Evolutionary conservation across 2,329 filamentous ascomycete genomes (phyloP).

Genomic region (Fusarium transvaalense): DNA sequence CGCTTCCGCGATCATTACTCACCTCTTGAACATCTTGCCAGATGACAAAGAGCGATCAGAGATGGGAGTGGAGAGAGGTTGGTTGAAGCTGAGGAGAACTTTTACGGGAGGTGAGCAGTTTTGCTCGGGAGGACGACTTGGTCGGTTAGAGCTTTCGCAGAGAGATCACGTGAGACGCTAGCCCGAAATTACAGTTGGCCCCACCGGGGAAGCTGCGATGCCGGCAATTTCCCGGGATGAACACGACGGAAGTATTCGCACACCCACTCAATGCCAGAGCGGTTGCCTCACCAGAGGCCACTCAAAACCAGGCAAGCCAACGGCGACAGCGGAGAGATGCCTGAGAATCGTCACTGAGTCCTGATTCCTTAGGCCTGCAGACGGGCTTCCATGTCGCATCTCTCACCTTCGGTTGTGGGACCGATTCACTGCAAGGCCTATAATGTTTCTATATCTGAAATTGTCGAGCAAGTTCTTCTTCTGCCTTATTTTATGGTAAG

Average conservation of each 20-base stretch:
- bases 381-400: not conserved
- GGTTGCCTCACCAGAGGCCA: conserved; percentile 34
- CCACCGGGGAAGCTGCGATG: conserved; percentile 46
- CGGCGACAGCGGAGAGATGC: conserved; percentile 18
- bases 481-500: not conserved
- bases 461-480: not conserved
- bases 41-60: conserved; percentile 75
- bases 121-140: conserved; percentile 60
- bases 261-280: not conserved
- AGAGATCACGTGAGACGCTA: conserved; percentile 56
- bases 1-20: conserved; percentile 58
- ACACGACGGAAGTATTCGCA: conserved; percentile 48
- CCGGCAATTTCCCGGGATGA: conserved; percentile 51
- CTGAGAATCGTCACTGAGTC: conserved; percentile 20
- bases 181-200: conserved; percentile 44
- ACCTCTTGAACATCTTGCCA: conserved; percentile 88
- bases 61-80: conserved; percentile 70
- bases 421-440: not conserved
- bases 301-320: conserved; percentile 12
- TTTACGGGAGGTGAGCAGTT: conserved; percentile 62
- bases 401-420: not conserved
- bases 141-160: conserved; percentile 60
- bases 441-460: not conserved
- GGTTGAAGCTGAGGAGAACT: conserved; percentile 63
- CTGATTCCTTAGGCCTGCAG: conserved; percentile 12